These are phyloP conservation scores for Phyllosticta citrichinensis DNA, from an alignment of 2,329 filamentous ascomycete species.

Conservation along the genomic window DNA sequence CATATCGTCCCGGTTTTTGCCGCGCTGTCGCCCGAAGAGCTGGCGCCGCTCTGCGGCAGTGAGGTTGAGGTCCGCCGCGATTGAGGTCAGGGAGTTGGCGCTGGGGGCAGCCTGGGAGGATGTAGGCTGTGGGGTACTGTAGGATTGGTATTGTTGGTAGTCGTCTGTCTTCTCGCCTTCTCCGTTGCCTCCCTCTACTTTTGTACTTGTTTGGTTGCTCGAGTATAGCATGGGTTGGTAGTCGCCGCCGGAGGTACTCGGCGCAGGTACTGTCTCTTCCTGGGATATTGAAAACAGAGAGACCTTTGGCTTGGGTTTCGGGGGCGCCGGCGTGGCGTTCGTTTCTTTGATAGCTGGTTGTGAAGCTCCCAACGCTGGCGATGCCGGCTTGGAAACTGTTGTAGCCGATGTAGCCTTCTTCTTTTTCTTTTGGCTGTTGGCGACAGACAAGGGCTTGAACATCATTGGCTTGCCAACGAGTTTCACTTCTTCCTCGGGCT, in stretches of 20 bases:
- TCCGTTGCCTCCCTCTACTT: not conserved
- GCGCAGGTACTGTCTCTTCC: constrained; percentile 23
- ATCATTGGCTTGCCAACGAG: constrained; percentile 69
- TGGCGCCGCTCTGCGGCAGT: constrained; percentile 68
- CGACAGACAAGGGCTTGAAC: constrained; percentile 83
- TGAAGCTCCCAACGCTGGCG: not conserved
- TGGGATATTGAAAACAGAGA: constrained; percentile 59
- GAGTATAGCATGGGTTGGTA: constrained; percentile 31
- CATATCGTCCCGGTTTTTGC: constrained; percentile 32
- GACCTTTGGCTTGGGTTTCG: constrained; percentile 42
- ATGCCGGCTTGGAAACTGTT: not conserved
- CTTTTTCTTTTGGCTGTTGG: constrained; percentile 63
- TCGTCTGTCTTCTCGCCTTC: not conserved
- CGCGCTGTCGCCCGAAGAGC: constrained; percentile 63
- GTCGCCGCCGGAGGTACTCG: constrained; percentile 14
- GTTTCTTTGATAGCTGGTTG: not conserved
- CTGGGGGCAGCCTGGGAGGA: not conserved
- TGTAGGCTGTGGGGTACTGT: constrained; percentile 25
- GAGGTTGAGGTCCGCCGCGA: constrained; percentile 71
- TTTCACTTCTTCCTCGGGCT: constrained; percentile 48
- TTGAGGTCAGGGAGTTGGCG: constrained; percentile 49
- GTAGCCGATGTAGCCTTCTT: constrained; percentile 27
- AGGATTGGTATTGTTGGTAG: not conserved
- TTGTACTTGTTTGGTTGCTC: not conserved
- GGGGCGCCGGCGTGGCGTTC: not conserved